Percentiles rank a stretch among this genome's conserved stretches.
Evolutionary conservation across 768 basidiomycete species (phyloP).

Genomic region (Agaricus sinodeliciosus): DNA sequence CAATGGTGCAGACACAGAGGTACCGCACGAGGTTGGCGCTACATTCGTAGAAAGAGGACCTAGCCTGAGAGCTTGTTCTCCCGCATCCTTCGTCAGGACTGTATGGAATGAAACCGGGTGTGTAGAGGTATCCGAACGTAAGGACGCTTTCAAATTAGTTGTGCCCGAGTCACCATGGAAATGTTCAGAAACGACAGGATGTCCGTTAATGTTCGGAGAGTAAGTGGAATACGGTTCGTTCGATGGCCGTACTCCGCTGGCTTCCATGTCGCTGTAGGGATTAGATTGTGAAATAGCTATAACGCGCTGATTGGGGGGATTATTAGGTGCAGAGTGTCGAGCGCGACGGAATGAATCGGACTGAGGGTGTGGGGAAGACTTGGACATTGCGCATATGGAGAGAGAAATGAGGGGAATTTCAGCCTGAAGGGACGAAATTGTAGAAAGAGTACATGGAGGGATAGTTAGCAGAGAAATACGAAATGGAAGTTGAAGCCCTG

Average conservation of each 20-base stretch:
- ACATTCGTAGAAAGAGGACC: not conserved
- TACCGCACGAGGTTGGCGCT: not conserved
- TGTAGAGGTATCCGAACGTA: constrained; percentile 1
- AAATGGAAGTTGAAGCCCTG: not conserved
- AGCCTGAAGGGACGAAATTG: not conserved
- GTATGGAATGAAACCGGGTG: not conserved
- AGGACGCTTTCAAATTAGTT: constrained; percentile 5
- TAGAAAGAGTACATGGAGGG: constrained; percentile 1
- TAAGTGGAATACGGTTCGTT: not conserved
- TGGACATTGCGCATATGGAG: not conserved
- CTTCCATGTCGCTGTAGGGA: constrained; percentile 4
- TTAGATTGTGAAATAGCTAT: not conserved
- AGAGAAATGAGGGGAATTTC: not conserved
- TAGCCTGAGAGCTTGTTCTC: not conserved
- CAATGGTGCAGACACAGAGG: not conserved
- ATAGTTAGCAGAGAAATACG: not conserved
- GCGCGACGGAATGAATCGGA: not conserved
- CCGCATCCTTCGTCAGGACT: not conserved
- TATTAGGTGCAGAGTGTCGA: not conserved
- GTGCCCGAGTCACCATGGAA: constrained; percentile 11
- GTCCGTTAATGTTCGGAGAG: not conserved
- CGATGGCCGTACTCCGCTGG: not conserved
- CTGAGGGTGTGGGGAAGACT: not conserved
- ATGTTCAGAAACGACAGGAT: constrained; percentile 2
- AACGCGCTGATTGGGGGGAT: not conserved